These are phyloP conservation scores for Fusarium acutatum DNA, from an alignment of 2,329 filamentous ascomycete genomes.

Conservation along the genomic window DNA sequence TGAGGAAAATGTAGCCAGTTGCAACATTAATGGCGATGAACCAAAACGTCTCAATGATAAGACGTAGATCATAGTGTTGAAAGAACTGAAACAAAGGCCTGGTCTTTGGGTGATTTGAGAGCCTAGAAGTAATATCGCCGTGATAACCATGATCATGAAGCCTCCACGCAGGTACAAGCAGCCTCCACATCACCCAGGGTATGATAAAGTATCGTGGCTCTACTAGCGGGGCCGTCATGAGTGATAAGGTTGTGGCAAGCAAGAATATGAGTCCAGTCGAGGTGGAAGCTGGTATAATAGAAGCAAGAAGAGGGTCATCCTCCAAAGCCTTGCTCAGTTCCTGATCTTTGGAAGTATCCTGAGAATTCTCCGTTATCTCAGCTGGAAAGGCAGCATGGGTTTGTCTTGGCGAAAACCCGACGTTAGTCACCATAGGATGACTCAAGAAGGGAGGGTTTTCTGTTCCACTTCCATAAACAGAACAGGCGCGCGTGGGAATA, in stretches of 20 bases:
- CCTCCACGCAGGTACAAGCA: conserved; percentile 72
- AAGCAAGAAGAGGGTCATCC: conserved; percentile 40
- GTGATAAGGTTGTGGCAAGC: conserved; percentile 75
- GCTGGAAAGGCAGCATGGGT: conserved; percentile 13
- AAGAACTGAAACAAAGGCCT: conserved; percentile 9
- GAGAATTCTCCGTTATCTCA: background rate
- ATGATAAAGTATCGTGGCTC: conserved; percentile 97
- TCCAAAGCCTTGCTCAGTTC: conserved; percentile 28
- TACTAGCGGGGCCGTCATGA: conserved; percentile 89
- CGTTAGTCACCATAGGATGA: conserved; percentile 41
- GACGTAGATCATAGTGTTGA: conserved; percentile 54
- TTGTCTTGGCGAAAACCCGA: background rate
- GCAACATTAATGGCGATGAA: conserved; percentile 69
- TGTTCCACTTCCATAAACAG: conserved; percentile 4
- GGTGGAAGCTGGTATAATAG: conserved; percentile 49
- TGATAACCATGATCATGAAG: conserved; percentile 30
- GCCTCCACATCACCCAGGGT: conserved; percentile 91
- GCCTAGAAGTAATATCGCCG: background rate
- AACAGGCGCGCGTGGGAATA: conserved; percentile 21
- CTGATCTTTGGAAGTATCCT: background rate
- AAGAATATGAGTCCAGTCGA: conserved; percentile 68
- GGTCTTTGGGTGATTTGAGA: background rate
- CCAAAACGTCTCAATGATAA: conserved; percentile 73
- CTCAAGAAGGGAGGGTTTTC: conserved; percentile 37
- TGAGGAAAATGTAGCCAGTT: conserved; percentile 78